A percentile compares a stretch with the other conserved stretches of the same genome.
Conservation (phyloP, 306 rosid species). For the Lathyrus tuberosus region DNA sequence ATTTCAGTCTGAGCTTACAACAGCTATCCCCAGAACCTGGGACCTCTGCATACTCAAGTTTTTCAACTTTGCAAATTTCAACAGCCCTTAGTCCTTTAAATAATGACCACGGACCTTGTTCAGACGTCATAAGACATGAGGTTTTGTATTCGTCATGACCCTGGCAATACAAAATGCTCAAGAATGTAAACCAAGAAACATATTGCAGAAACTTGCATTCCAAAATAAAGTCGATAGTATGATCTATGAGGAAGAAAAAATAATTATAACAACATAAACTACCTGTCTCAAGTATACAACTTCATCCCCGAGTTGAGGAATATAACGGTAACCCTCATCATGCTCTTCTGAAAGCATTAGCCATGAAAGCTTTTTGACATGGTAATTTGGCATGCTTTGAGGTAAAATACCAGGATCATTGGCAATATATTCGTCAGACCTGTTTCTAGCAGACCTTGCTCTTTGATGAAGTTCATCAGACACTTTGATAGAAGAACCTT, state of each 20-base stretch:
- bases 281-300: conserved; percentile 90
- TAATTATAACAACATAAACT: conserved; percentile 7
- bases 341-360: conserved; percentile 61
- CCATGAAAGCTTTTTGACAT: conserved; percentile 68
- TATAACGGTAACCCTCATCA: conserved; percentile 71
- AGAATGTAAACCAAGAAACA: conserved; percentile 35
- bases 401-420: conserved; percentile 44
- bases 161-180: conserved; percentile 48
- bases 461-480: conserved; percentile 49
- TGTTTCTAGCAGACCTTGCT: conserved; percentile 58
- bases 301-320: conserved; percentile 93
- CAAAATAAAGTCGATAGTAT: conserved; percentile 29
- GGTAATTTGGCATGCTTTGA: conserved; percentile 46
- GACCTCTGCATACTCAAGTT: conserved; percentile 58
- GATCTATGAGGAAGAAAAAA: conserved; percentile 8
- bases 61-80: conserved; percentile 79
- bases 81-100: conserved; percentile 50
- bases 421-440: conserved; percentile 37
- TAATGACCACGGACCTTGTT: conserved; percentile 58
- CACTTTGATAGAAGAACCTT: conserved; percentile 45
- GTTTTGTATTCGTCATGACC: conserved; percentile 76
- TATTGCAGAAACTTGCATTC: conserved; percentile 33
- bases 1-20: conserved; percentile 66
- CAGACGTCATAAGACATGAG: conserved; percentile 21
- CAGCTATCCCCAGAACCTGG: conserved; percentile 90